Evolutionary conservation across 2,329 filamentous ascomycete species (phyloP).

Genomic region (Seiridium cupressi): DNA sequence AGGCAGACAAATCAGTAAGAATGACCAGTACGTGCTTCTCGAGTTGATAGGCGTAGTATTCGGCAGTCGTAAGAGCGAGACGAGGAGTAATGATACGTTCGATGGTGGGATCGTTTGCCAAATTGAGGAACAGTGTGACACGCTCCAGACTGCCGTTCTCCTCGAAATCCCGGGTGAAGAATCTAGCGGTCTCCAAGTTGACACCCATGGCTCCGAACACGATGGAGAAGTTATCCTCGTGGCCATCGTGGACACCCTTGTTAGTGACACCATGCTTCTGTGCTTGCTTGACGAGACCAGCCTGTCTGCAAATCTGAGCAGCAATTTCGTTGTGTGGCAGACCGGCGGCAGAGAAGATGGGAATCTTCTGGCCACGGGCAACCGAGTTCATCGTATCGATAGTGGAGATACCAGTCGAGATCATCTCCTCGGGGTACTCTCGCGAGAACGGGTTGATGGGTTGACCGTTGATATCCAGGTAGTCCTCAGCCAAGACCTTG

Average conservation of each 20-base stretch:
- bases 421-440: conserved; percentile 99
- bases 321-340: conserved; percentile 99
- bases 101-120: conserved; percentile 98
- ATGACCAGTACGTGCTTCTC: conserved; percentile 99
- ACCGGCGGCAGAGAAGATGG: conserved; percentile 98
- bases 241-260: conserved; percentile 93
- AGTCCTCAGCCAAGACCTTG: conserved; percentile 96
- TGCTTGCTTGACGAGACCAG: conserved; percentile 75
- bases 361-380: conserved; percentile 98
- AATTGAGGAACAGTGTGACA: conserved; percentile 95
- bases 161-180: conserved; percentile 98
- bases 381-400: conserved; percentile 99
- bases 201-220: conserved; percentile 99
- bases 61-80: conserved; percentile 94
- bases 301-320: conserved; percentile 97
- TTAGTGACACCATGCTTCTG: conserved; percentile 66
- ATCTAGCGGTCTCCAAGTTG: conserved; percentile 96
- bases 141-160: conserved; percentile 99
- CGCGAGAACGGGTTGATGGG: conserved; percentile 98
- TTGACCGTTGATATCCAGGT: conserved; percentile 97
- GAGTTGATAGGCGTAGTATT: conserved; percentile 99
- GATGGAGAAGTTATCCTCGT: conserved; percentile 99
- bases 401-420: conserved; percentile 97
- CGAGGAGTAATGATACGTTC: conserved; percentile 99
- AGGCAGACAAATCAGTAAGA: conserved; percentile 94